Percentiles rank a stretch among this genome's conserved stretches.
phyloP scores from a whole-genome alignment of 108 stramenopile species.

The Parietichytrium sp. region DNA sequence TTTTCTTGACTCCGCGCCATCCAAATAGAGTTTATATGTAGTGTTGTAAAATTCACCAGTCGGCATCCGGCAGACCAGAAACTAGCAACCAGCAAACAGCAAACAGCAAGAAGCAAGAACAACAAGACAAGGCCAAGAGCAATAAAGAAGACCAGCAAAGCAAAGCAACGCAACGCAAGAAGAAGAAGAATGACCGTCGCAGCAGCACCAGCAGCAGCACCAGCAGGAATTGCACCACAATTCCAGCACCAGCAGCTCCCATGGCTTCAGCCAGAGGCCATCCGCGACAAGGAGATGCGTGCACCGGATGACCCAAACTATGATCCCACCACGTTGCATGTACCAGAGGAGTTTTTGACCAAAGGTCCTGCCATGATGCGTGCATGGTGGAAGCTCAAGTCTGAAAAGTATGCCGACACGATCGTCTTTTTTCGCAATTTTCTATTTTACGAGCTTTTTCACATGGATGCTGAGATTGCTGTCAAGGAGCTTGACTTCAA shows the following conservation, averaged over 20 bases:
- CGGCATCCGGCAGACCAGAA: too few relatives aligned
- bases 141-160: too few relatives aligned
- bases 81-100: too few relatives aligned
- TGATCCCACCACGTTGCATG: conserved; percentile 80
- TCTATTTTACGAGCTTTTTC: conserved; percentile 89
- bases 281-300: conserved; percentile 68
- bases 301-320: conserved; percentile 71
- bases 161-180: too few relatives aligned
- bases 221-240: too few relatives aligned
- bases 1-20: too few relatives aligned
- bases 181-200: too few relatives aligned
- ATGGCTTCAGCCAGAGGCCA: conserved; percentile 67
- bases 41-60: too few relatives aligned
- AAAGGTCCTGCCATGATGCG: conserved; percentile 65
- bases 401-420: conserved; percentile 88
- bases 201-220: too few relatives aligned
- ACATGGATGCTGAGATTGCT: conserved; percentile 94
- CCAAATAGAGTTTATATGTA: too few relatives aligned
- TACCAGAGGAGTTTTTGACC: conserved; percentile 10
- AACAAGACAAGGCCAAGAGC: too few relatives aligned
- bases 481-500: conserved; percentile 74
- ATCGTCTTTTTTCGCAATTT: conserved; percentile 96
- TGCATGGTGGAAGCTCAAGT: conserved; percentile 98
- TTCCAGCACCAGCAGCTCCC: conserved; percentile 81
- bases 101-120: too few relatives aligned